phyloP scores from a whole-genome alignment of 1,139 yeast species.

The Candida tropicalis region DNA sequence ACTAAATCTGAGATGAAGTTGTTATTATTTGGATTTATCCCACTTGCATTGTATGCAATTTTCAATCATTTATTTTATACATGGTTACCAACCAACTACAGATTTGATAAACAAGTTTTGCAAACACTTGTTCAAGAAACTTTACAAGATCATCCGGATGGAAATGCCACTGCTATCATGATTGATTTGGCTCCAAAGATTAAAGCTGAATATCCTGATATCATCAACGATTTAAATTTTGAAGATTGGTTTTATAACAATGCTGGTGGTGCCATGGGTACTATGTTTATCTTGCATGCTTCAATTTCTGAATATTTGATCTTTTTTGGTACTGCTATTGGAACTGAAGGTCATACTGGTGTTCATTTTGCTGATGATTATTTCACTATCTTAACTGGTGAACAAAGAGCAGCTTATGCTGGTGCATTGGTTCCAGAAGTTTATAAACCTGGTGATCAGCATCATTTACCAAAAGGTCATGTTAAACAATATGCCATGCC shows the following conservation, averaged over 20 bases:
- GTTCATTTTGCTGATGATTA: slow-evolving; percentile 96
- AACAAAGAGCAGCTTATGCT: slow-evolving; percentile 72
- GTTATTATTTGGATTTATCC: slow-evolving; percentile 23
- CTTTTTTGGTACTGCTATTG: slow-evolving; percentile 84
- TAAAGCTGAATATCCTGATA: slow-evolving; percentile 60
- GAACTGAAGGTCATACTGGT: slow-evolving; percentile 96
- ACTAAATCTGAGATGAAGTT: slow-evolving; percentile 21
- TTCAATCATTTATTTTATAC: slow-evolving; percentile 51
- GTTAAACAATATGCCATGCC: slow-evolving; percentile 89
- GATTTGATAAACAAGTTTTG: slow-evolving; percentile 55
- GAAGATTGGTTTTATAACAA: slow-evolving; percentile 95
- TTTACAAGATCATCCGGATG: slow-evolving; percentile 55
- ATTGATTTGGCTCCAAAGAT: slow-evolving; percentile 61
- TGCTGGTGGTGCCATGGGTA: slow-evolving; percentile 99
- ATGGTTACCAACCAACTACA: slow-evolving; percentile 71
- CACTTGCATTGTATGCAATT: slow-evolving; percentile 28
- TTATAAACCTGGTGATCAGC: slow-evolving; percentile 80
- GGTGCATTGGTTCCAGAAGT: slow-evolving; percentile 62
- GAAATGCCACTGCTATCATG: slow-evolving; percentile 64
- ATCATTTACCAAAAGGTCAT: slow-evolving; percentile 72
- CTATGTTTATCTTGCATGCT: slow-evolving; percentile 93
- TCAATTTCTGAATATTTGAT: slow-evolving; percentile 93
- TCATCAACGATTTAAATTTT: slow-evolving; percentile 66
- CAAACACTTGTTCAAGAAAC: slow-evolving; percentile 53
- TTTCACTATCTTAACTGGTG: slow-evolving; percentile 84